Evolutionary conservation across 1,139 yeast species (phyloP).

Genomic region (Suhomyces maxii): DNA sequence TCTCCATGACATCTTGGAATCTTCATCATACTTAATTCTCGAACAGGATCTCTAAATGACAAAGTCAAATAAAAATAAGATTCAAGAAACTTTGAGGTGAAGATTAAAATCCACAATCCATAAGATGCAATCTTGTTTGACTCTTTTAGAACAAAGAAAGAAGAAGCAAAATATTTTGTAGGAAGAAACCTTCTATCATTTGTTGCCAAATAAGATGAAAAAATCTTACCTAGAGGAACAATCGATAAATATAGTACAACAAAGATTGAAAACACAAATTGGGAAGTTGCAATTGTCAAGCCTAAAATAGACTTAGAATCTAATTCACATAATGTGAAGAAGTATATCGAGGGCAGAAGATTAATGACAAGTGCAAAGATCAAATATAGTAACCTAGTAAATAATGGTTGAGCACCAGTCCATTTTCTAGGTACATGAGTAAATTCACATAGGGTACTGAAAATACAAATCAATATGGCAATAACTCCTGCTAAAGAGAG

Average conservation of each 20-base stretch:
- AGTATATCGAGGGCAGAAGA: conserved; percentile 35
- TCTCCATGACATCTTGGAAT: conserved; percentile 47
- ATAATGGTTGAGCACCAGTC: conserved; percentile 52
- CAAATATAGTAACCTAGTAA: conserved; percentile 35
- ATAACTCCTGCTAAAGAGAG: conserved; percentile 54
- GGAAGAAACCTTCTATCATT: conserved; percentile 34
- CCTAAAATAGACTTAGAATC: conserved; percentile 29
- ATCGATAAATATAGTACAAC: conserved; percentile 46
- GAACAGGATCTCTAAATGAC: conserved; percentile 48
- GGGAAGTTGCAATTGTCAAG: conserved; percentile 39
- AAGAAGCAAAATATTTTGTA: conserved; percentile 17
- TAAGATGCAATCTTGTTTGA: conserved; percentile 49
- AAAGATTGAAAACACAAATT: conserved; percentile 44
- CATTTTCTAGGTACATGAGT: conserved; percentile 55
- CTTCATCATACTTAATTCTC: conserved; percentile 46
- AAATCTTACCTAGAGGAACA: conserved; percentile 47
- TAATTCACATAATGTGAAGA: conserved; percentile 30
- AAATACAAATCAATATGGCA: conserved; percentile 43
- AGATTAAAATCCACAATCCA: conserved; percentile 59
- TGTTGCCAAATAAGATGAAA: conserved; percentile 24
- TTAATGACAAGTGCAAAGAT: conserved; percentile 29
- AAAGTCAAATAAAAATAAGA: conserved; percentile 31
- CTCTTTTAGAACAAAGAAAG: conserved; percentile 22
- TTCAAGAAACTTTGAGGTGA: conserved; percentile 48
- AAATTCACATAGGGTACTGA: conserved; percentile 45